phyloP scores from a whole-genome alignment of 371 early-diverging fungal species.

The Apophysomyces elegans region DNA sequence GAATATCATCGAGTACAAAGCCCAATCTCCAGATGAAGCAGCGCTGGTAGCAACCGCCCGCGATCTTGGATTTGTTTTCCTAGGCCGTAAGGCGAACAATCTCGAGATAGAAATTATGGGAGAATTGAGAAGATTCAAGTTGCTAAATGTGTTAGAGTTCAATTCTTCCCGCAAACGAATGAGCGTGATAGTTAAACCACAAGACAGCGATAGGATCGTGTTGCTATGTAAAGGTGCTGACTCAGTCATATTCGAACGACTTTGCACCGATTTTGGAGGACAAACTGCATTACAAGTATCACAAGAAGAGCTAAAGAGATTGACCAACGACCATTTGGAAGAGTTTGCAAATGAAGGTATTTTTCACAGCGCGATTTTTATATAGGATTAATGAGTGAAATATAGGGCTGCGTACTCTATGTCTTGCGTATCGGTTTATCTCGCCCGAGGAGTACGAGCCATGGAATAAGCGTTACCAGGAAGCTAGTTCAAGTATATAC shows the following conservation, averaged over 20 bases:
- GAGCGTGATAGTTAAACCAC: constrained; percentile 76
- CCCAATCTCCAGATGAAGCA: constrained; percentile 94
- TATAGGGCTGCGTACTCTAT: constrained; percentile 79
- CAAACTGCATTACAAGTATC: constrained; percentile 46
- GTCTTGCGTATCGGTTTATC: constrained; percentile 78
- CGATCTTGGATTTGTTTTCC: constrained; percentile 87
- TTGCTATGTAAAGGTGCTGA: constrained; percentile 98
- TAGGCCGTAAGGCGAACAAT: constrained; percentile 67
- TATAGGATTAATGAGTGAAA: not conserved
- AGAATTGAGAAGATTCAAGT: constrained; percentile 55
- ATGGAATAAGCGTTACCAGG: constrained; percentile 66
- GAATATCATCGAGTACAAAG: constrained; percentile 75
- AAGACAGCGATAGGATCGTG: constrained; percentile 74
- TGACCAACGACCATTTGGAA: constrained; percentile 52
- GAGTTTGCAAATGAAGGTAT: constrained; percentile 84
- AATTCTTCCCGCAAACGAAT: constrained; percentile 86
- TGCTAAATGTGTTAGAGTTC: constrained; percentile 83
- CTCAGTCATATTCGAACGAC: constrained; percentile 82
- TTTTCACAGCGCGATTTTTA: not conserved
- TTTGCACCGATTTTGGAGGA: constrained; percentile 57
- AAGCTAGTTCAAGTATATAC: constrained; percentile 67
- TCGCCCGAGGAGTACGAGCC: constrained; percentile 68
- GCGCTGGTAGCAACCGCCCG: constrained; percentile 90
- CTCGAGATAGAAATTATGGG: constrained; percentile 75
- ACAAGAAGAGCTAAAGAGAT: constrained; percentile 37